Evolutionary conservation across 257 asterid genomes (phyloP), one percentile per base, ranked within the genome.

Genomic region (Buddleja alternifolia): DNA sequence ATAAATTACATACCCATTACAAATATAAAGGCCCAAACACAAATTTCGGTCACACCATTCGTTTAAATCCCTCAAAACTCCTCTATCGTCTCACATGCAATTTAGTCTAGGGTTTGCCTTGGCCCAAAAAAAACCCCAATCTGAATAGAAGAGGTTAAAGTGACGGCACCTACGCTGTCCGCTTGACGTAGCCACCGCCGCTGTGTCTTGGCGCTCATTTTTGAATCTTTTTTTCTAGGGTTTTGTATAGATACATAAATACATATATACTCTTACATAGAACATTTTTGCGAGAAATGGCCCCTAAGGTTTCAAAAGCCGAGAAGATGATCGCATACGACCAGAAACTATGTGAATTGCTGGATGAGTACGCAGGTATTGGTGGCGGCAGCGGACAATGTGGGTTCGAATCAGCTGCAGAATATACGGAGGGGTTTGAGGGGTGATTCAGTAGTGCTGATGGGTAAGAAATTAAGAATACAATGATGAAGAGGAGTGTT

Each of bases 391-490:
- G 92, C 92, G 0, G 92, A 86, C 15, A 86, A 86, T 9, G 92
- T 86, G 3, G 89, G 92, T 0, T 83, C 89, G 4, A 83, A 46
- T 15, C 92, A 86, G 80, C 63, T 86, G 4, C 92, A 86, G 84
- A 68, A 36, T 52, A 86, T 86, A 3, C 45, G 92, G 36, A 46
- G 51, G 20, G 92, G 92, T 8, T 62, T 86, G 36, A 75, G 92
- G 58, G 92, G 89, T 0, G 84, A 86, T 32, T 83, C 92, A 6
- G 63, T 77, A 1, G 87, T 86, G 24, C 82, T 86, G 2, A 86
- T 86, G 92, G 92, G 92, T n/a, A n/a, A n/a, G n/a, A n/a, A n/a
- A n/a, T n/a, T 8, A 86, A 86, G 66, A 86, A 86, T 14, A 86
- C 92, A 39, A 77, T 86, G 92, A 86, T 86, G 85, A 86, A 86